Conservation (phyloP, 1,139 yeast species). For the Pichia sp. region DNA sequence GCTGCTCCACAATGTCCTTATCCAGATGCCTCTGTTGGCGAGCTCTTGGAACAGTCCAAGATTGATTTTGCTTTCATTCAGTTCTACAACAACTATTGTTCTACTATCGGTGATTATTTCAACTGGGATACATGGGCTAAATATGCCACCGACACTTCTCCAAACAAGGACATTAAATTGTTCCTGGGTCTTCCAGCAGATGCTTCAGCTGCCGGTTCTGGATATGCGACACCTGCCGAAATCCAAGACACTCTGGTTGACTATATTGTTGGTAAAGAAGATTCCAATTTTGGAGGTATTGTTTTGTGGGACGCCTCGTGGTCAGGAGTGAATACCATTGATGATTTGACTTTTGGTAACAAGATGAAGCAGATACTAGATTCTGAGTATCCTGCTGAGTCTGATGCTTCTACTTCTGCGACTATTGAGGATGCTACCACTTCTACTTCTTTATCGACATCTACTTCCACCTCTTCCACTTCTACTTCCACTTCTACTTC, state of each 20-base stretch:
- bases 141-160: constrained; percentile 53
- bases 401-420: constrained; percentile 11
- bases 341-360: constrained; percentile 23
- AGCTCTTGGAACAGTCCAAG: constrained; percentile 48
- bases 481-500: constrained; percentile 9
- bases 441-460: constrained; percentile 21
- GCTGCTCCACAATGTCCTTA: constrained; percentile 96
- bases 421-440: constrained; percentile 18
- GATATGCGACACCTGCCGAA: constrained; percentile 45
- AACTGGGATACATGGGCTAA: constrained; percentile 84
- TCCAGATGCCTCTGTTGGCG: constrained; percentile 83
- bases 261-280: constrained; percentile 28
- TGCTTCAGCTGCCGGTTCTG: constrained; percentile 38
- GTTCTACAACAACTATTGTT: constrained; percentile 88
- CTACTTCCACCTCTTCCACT: constrained; percentile 20
- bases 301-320: constrained; percentile 92
- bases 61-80: constrained; percentile 87
- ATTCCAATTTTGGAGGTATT: constrained; percentile 65
- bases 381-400: constrained; percentile 11
- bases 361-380: constrained; percentile 33
- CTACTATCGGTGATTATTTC: constrained; percentile 40
- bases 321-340: constrained; percentile 48
- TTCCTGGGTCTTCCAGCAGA: constrained; percentile 47
- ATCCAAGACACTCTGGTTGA: constrained; percentile 30
- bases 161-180: constrained; percentile 59